Evolutionary conservation across 1,284 basidiomycete species (phyloP).

Genomic region (Melampsora abietis-canadensis): DNA sequence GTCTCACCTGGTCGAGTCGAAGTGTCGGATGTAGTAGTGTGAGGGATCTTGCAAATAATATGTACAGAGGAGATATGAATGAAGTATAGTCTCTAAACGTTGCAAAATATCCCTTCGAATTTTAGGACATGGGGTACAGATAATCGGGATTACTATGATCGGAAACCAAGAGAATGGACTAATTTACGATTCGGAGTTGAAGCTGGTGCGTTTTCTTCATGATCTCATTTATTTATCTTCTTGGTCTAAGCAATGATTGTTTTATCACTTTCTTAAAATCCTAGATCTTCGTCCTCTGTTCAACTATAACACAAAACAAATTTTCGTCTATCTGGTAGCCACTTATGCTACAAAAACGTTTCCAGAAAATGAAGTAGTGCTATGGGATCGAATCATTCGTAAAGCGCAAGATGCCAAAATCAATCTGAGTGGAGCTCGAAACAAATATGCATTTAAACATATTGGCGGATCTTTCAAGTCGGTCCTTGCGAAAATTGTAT

Average conservation of each 20-base stretch:
- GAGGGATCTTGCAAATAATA: not conserved
- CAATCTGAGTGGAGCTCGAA: constrained; percentile 62
- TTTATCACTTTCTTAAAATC: not conserved
- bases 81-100: not conserved
- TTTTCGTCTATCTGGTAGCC: constrained; percentile 77
- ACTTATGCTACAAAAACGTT: constrained; percentile 71
- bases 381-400: constrained; percentile 85
- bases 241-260: not conserved
- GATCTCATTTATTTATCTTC: constrained; percentile 1
- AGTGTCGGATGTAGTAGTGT: constrained; percentile 41
- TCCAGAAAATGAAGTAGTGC: constrained; percentile 73
- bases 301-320: constrained; percentile 90
- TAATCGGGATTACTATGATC: constrained; percentile 35
- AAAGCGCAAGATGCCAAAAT: constrained; percentile 71
- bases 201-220: constrained; percentile 7
- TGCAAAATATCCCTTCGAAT: not conserved
- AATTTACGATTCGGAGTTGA: constrained; percentile 31
- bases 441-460: constrained; percentile 81
- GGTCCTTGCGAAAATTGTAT: constrained; percentile 52
- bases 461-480: constrained; percentile 73
- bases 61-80: not conserved
- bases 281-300: constrained; percentile 75
- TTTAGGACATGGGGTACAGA: constrained; percentile 33
- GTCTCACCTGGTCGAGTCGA: constrained; percentile 32
- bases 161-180: constrained; percentile 31